Percentiles rank a stretch among this genome's conserved stretches.
These are phyloP conservation scores for Neurospora sublineolata DNA, from an alignment of 495 filamentous ascomycete genomes.

Conservation along the genomic window DNA sequence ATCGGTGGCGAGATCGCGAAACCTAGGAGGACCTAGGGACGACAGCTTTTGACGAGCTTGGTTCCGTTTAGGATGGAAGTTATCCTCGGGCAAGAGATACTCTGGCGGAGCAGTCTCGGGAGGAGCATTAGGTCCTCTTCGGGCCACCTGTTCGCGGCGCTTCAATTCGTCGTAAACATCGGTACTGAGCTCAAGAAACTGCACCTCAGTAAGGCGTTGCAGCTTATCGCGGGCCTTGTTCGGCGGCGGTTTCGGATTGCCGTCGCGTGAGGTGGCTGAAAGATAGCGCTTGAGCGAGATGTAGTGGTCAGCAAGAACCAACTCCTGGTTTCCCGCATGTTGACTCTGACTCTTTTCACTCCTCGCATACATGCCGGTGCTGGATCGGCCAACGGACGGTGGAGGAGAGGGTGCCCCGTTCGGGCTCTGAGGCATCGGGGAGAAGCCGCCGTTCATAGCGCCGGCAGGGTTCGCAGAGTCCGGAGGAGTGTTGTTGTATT, in stretches of 20 bases:
- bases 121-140: slow-evolving; percentile 42
- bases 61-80: slow-evolving; percentile 94
- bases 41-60: slow-evolving; percentile 90
- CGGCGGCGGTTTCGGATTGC: slow-evolving; percentile 58
- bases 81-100: slow-evolving; percentile 67
- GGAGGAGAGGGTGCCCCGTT: slow-evolving; percentile 68
- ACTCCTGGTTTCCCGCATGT: slow-evolving; percentile 38
- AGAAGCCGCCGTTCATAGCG: slow-evolving; percentile 45
- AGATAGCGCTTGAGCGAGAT: slow-evolving; percentile 67
- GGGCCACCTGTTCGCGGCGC: slow-evolving; percentile 56
- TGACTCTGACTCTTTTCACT: slow-evolving; percentile 44
- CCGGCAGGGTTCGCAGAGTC: slow-evolving; percentile 52
- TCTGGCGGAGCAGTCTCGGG: slow-evolving; percentile 45
- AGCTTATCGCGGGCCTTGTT: slow-evolving; percentile 91
- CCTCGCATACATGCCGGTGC: slow-evolving; percentile 54
- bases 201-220: slow-evolving; percentile 72
- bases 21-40: slow-evolving; percentile 70
- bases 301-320: slow-evolving; percentile 66
- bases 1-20: slow-evolving; percentile 86
- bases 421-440: slow-evolving; percentile 35
- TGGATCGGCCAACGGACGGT: slow-evolving; percentile 71
- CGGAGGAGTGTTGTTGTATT: slow-evolving; percentile 59
- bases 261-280: slow-evolving; percentile 55
- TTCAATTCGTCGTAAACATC: slow-evolving; percentile 95
- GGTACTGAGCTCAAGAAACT: slow-evolving; percentile 94